Base-by-base conservation (phyloP, 2,329 filamentous ascomycete genomes). In the Talaromyces amestolkiae region DNA sequence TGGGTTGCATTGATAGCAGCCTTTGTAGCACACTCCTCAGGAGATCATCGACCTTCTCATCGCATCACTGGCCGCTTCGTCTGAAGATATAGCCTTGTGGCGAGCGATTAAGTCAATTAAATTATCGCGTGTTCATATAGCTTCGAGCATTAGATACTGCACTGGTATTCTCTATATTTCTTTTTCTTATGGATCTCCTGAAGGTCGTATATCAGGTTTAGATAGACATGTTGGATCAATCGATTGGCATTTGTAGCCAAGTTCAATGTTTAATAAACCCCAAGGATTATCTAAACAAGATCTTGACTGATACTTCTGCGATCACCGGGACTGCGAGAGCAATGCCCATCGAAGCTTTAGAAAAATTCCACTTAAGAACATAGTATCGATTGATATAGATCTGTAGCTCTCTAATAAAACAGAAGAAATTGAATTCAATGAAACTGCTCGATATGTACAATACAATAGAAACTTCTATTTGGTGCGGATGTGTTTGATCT, bases 401-500 rank as follows among this genome's bases (percentile, higher is more conserved):
- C 19, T 37, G 53, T 19, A 24, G 39, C 6, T n/a, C 11, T 10
- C n/a, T 19, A 13, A 10, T 24, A 56, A 37, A 35, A 56, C 19
- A 56, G 33, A 56, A 39, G 19, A n/a, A 54, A 56, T 6, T 56
- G 9, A 8, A 59, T 59, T 31, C 24, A 56, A 59, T 31, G 22
- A 49, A 54, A 62, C 58, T 49, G 39, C 45, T 45, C 24, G 49
- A 49, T 66, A 58, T 66, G 39, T 62, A 66, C 64, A 61, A 66
- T 63, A 62, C 43, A 61, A 54, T 31, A 56, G 43, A 70, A 72
- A 70, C 69, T 64, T 78, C 80, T 88, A 94, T 82, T 94, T 94
- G 70, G 91, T 91, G 74, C 89, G 86, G 77, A 93, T 87, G 74
- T 90, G 87, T 86, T 97, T 98, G 77, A 98, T 83, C 86, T 94